These are phyloP conservation scores for Eremomyces bilateralis DNA, from an alignment of 495 filamentous ascomycete species.

Conservation along the genomic window DNA sequence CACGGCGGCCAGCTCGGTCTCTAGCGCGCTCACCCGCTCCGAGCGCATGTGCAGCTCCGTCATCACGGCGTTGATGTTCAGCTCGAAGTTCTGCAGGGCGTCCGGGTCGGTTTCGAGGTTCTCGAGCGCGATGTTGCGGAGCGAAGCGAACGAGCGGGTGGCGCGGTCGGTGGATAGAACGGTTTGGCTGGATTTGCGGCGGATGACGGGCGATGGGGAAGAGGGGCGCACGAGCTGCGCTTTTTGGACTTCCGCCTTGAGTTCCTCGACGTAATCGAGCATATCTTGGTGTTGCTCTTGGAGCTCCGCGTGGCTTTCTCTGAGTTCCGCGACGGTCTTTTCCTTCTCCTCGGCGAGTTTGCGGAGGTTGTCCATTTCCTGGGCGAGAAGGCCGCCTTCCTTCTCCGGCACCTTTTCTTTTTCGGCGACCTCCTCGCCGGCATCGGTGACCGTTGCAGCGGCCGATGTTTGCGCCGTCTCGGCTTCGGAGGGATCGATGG, in stretches of 20 bases:
- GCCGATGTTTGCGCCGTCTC: not conserved
- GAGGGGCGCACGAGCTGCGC: constrained; percentile 39
- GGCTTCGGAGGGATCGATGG: constrained; percentile 21
- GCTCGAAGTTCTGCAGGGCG: constrained; percentile 75
- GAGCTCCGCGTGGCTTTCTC: constrained; percentile 57
- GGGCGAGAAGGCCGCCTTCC: constrained; percentile 14
- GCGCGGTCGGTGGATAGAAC: constrained; percentile 76
- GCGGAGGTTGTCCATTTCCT: constrained; percentile 52
- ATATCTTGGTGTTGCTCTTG: constrained; percentile 64
- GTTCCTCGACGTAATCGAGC: constrained; percentile 64
- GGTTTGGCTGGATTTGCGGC: constrained; percentile 85
- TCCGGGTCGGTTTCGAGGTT: constrained; percentile 67
- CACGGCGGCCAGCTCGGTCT: constrained; percentile 59
- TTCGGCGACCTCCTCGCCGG: not conserved
- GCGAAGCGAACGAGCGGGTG: constrained; percentile 72
- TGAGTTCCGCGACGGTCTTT: constrained; percentile 42
- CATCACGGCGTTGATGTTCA: constrained; percentile 79
- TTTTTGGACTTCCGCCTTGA: constrained; percentile 68
- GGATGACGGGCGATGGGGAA: constrained; percentile 52
- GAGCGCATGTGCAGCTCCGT: constrained; percentile 73
- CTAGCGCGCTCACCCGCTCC: constrained; percentile 72
- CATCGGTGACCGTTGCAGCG: not conserved
- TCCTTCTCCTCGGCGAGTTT: constrained; percentile 55
- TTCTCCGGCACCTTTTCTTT: constrained; percentile 2
- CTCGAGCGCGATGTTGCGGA: constrained; percentile 70